Base-by-base conservation (phyloP, 495 filamentous ascomycete genomes). In the Barbatosphaeria neglecta region DNA sequence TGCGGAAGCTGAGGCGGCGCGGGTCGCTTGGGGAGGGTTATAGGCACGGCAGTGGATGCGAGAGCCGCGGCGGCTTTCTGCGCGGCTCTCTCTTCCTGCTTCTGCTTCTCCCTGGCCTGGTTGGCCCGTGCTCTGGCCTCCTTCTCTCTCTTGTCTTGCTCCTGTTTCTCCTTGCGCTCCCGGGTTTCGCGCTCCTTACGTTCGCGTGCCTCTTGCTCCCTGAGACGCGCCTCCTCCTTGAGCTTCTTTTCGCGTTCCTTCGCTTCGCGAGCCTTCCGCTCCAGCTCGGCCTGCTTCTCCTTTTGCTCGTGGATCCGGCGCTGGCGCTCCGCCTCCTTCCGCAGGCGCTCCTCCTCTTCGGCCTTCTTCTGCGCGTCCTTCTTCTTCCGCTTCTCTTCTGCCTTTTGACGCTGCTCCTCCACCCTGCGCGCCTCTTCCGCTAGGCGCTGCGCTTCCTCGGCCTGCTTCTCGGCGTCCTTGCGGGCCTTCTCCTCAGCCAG, bases 301-400 rank as follows among this genome's bases (percentile, higher is more conserved):
- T 84, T 77, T 53, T 86, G 81, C 57, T 95, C 87, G 46, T 81
- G 81, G 28, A 81, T 66, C 37, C 84, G 79, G 52, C 77, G 76
- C 54, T 84, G 80, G 56, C 81, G 82, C 52, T 95, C 88, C 0
- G 76, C 79, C 58, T 94, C 87, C 59, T 84, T 89, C 46, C 80
- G 75, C 43, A 76, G 66, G 28, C 81, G 79, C 53, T 93, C 87
- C 54, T 90, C 87, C 45, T 90, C 83, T 55, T 82, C 81, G 28
- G 82, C 84, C 59, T 83, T 89, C 51, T 80, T 84, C 59, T 88
- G 86, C n/a, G 85, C 83, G 54, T 98, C 92, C 50, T 82, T 86
- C 68, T 90, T 90, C 73, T 84, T 92, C 19, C 85, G 76, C 59
- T 87, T 90, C 61, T 95, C 92, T 60, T 96, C 92, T 24, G 82